Evolutionary conservation across 129 eudicot species (phyloP), one percentile per base, ranked within the genome.

Genomic region (Apium graveolens): DNA sequence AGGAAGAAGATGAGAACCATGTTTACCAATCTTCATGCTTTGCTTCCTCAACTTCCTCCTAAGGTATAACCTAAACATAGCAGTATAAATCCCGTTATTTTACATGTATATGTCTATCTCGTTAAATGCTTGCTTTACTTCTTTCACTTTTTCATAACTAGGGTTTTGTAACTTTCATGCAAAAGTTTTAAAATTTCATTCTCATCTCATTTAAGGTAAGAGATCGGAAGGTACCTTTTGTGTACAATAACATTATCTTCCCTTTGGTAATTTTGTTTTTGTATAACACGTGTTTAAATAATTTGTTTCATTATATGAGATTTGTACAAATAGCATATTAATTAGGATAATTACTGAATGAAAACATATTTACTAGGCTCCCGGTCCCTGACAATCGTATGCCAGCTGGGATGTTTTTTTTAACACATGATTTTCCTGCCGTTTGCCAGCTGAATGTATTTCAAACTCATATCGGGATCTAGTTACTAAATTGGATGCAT

Each of bases 1-100:
- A 88, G 97, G 84, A 95, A 95, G 90, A 95, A 88, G 87, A 95
- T 95, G 97, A 90, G 90, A 75, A 81, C 82, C 80, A 91, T 94
- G 98, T 94, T 94, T 41, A 74, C 86, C 34, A 90, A 74, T 77
- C 98, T 94, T 43, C 98, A 91, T 80, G 85, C 87, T 85, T 84
- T 91, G 81, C 83, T 94, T 70, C 96, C 98, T 82, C 91, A 90
- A 42, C 93, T 93, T 44, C 89, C 97, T 78, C 81, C 83, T 11
- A 94, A 91, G 97, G 98, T 91, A 91, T 57, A 9, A n/a, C n/a
- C n/a, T n/a, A n/a, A n/a, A n/a, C n/a, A n/a, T n/a, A n/a, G n/a
- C n/a, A n/a, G n/a, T n/a, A n/a, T n/a, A n/a, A n/a, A n/a, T n/a
- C n/a, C 6, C 44, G 7, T 1, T 38, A 31, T 18, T 8, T 7